Evolutionary conservation across 2,329 filamentous ascomycete genomes (phyloP), one percentile per base, ranked within the genome.

Genomic region (Talaromyces albobiverticillius): DNA sequence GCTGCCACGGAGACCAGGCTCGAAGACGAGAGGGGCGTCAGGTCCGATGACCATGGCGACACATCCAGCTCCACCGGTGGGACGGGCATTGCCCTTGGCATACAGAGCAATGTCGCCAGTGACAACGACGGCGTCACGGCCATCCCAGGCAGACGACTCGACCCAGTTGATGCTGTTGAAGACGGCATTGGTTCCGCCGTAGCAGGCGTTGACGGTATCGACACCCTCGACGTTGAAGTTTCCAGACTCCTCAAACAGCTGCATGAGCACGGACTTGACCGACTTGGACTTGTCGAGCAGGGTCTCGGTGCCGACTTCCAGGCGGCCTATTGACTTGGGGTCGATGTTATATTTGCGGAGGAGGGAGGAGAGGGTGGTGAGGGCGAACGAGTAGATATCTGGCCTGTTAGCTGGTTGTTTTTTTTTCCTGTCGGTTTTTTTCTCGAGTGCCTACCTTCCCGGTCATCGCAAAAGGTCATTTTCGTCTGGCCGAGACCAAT

Each of bases 401-500:
- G 58, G 18, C 46, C 50, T 41, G n/a, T 52, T 11, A 43, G 16
- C 29, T 16, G 14, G 16, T 40, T 26, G 7, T 22, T 50, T 16
- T 58, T 11, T 18, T 40, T 22, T 40, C 16, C 16, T 8, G n/a
- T 18, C 16, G 14, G 4, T 79, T 73, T n/a, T n/a, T n/a, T n/a
- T n/a, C n/a, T n/a, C n/a, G n/a, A n/a, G n/a, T n/a, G n/a, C n/a
- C n/a, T 72, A 91, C 89, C 89, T 79, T 94, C 89, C 69, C 88
- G 85, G 70, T 94, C 89, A 75, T 94, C 89, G 73, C 89, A 93
- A 78, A 94, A 94, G 80, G 85, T 87, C 89, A 94, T 94, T 79
- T 89, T 90, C 70, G 88, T 93, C 82, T 94, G 89, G 67, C 89
- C 89, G 54, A 94, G 86, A 73, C 89, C 89, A 76, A 94, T 93